Percentiles rank a stretch among this genome's conserved stretches.
These are phyloP conservation scores for Gaultheria prostrata DNA, from an alignment of 148 eudicot genomes.

Conservation along the genomic window DNA sequence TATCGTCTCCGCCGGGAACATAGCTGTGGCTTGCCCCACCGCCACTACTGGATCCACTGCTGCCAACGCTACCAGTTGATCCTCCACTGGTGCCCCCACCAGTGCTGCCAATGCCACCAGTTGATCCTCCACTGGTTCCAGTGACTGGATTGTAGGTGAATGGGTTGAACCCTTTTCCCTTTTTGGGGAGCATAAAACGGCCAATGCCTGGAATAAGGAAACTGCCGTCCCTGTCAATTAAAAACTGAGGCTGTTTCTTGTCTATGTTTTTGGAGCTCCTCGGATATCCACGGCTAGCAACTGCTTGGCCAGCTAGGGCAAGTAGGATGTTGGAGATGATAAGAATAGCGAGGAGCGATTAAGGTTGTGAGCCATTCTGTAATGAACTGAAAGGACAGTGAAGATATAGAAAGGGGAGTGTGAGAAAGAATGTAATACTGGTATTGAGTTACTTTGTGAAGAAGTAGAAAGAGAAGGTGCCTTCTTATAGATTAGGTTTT, in stretches of 20 bases:
- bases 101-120: not conserved
- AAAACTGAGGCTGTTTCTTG: conserved; percentile 28
- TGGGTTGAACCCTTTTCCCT: conserved; percentile 18
- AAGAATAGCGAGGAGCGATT: conserved; percentile 10
- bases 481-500: conserved; percentile 16
- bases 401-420: not conserved
- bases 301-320: conserved; percentile 16
- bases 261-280: conserved; percentile 10
- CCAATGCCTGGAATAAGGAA: conserved; percentile 46
- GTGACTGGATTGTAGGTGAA: conserved; percentile 33
- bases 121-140: not conserved
- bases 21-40: not conserved
- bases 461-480: not conserved
- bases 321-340: conserved; percentile 25
- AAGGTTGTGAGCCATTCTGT: conserved; percentile 21
- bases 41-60: not conserved
- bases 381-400: not conserved
- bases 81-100: too few relatives aligned
- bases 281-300: conserved; percentile 21
- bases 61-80: not conserved
- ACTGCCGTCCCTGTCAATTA: too few relatives aligned
- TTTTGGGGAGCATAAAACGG: conserved; percentile 30
- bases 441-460: not conserved
- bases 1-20: conserved; percentile 10
- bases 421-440: not conserved